Evolutionary conservation across 306 rosid species (phyloP), one percentile per base, ranked within the genome.

Genomic region (Elaeagnus macrophylla): DNA sequence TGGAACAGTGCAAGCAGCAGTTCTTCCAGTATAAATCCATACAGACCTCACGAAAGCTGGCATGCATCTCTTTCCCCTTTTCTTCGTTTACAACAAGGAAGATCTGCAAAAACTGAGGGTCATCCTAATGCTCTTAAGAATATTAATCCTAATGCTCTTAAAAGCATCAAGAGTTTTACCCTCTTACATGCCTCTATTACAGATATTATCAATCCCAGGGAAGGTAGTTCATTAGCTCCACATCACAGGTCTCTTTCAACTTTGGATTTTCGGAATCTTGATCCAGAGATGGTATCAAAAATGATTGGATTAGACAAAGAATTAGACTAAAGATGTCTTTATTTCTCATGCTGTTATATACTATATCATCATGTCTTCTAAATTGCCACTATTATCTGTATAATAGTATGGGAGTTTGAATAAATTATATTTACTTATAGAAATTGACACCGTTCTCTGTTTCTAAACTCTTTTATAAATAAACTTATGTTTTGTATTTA

Each of bases 101-200:
- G 32, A 25, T 25, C 32, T 25, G 32, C 32, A 25, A 25, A 25
- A 25, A 25, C 32, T 25, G 32, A 25, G 32, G 32, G 2, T 25
- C 32, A 25, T 5, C 32, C 4, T 25, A 25, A 5, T 25, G 32
- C 32, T 25, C 32, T 2, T 5, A 25, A 25, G 32, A 25, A 25
- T 75, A 66, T 85, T 38, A 79, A 83, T 59, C 90, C 85, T 1
- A 77, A 81, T 56, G 80, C 81, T 65, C 79, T 82, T 4, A 83
- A 79, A 71, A 83, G 77, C 74, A 38, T 83, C 57, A 79, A 79
- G 49, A 68, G 68, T 62, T 54, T 65, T 35, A 9, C 82, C 10
- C 86, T 79, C 65, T 72, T 75, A 15, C 88, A 79, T 20, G 83
- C 95, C 59, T 77, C 91, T 42, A 61, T 79, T 20, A 77, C 55